phyloP scores from a whole-genome alignment of 169 alveolate species.

The Eimeria zaria region DNA sequence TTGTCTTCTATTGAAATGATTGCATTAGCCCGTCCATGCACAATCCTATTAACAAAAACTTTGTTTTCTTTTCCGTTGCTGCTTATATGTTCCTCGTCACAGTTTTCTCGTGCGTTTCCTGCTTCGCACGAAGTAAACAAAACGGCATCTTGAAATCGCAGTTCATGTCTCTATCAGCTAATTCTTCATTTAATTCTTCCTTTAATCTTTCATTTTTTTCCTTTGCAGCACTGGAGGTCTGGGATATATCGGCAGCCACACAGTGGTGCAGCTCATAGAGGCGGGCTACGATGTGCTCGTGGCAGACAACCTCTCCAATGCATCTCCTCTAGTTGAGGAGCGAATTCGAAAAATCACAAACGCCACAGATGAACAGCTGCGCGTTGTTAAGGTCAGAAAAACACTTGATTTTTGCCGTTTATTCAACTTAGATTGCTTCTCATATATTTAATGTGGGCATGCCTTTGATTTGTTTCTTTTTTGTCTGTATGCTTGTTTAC shows the following conservation, averaged over 20 bases:
- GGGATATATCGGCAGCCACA: slow-evolving; percentile 98
- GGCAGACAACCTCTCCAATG: slow-evolving; percentile 93
- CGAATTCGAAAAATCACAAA: not conserved
- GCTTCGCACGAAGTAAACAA: not conserved
- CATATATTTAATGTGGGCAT: no score
- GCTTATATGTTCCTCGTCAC: not conserved
- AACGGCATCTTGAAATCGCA: not conserved
- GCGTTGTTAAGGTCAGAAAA: not conserved
- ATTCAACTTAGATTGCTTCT: no score
- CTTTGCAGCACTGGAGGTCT: slow-evolving; percentile 96
- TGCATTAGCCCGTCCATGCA: not conserved
- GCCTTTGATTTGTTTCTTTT: not conserved
- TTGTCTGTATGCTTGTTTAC: not conserved
- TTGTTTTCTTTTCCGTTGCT: not conserved
- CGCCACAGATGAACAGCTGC: not conserved
- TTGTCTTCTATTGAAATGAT: not conserved
- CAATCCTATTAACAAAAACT: no score
- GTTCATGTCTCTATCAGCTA: not conserved
- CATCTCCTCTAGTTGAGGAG: slow-evolving; percentile 81
- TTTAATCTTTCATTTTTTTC: not conserved
- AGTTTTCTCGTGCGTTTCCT: not conserved
- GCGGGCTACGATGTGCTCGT: slow-evolving; percentile 90
- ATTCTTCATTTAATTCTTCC: not conserved
- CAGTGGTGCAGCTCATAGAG: slow-evolving; percentile 94
- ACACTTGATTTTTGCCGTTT: not conserved